Percentiles rank a stretch among this genome's conserved stretches.
Evolutionary conservation across 441 rosid genomes (phyloP).

Genomic region (California macrophylla): DNA sequence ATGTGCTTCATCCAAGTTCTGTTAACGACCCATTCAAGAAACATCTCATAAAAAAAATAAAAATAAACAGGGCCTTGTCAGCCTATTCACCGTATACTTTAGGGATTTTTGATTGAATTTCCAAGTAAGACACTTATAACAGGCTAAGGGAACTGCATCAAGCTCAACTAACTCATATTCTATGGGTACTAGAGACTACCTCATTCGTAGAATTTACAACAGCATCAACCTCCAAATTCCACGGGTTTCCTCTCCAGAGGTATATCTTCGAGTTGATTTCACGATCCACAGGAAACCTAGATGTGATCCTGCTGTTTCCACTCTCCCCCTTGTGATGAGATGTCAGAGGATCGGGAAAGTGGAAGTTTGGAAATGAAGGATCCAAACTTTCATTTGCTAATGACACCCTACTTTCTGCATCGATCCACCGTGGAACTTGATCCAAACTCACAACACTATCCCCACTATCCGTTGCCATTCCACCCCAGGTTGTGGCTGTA

Average conservation of each 20-base stretch:
- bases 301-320: conserved; percentile 51
- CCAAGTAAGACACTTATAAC: neutral
- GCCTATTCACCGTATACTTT: neutral
- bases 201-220: conserved; percentile 96
- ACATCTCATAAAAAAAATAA: conserved; percentile 12
- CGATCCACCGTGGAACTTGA: conserved; percentile 91
- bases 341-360: conserved; percentile 71
- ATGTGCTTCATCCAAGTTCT: conserved; percentile 92
- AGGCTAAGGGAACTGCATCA: neutral
- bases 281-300: conserved; percentile 81
- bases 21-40: conserved; percentile 25
- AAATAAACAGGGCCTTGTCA: neutral
- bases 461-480: conserved; percentile 58
- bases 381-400: conserved; percentile 55
- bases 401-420: conserved; percentile 60
- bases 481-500: conserved; percentile 56
- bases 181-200: conserved; percentile 26
- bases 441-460: conserved; percentile 77
- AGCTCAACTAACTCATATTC: neutral
- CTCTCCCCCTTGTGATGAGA: conserved; percentile 47
- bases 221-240: conserved; percentile 99
- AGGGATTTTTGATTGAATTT: neutral
- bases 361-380: conserved; percentile 49
- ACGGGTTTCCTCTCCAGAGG: conserved; percentile 94
- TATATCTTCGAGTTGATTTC: conserved; percentile 78